Base-by-base conservation (phyloP, 1,139 yeast genomes). In the Geotrichum restrictum region DNA sequence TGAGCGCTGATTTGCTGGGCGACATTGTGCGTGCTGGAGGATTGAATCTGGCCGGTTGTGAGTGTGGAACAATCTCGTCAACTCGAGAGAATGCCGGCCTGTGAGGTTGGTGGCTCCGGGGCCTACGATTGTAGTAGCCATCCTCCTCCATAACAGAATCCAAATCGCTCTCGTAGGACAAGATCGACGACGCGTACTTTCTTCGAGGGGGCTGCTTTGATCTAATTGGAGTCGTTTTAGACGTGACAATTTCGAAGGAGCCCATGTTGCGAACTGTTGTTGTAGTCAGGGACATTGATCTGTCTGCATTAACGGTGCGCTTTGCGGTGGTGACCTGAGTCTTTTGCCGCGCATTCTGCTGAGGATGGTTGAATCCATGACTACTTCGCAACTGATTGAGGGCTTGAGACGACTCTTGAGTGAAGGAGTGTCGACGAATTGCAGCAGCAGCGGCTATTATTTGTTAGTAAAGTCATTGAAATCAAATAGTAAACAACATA, bases 271-370 rank as follows among this genome's bases (percentile, higher is more conserved):
- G 65, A 40, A 69, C 63, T 1, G 73, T 70, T 2, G 72, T 69
- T 14, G 71, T 69, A 6, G 74, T 70, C 27, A 70, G 57, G n/a
- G 72, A 68, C 63, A 69, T 60, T 4, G 73, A 65, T 22, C 73
- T 58, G 27, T 70, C 72, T 3, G 60, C 56, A 48, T 59, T 53
- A 45, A 63, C 61, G 14, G 59, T 54, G n/a, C 45, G 44, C 37
- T 51, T 44, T 16, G 51, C 48, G n/a, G 45, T 37, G 18, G 45
- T 45, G 24, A 24, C 14, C 29, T 42, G 42, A 6, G 49, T 32
- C 21, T 52, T 52, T 22, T 34, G 44, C n/a, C 33, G 32, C 14
- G n/a, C 21, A 13, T 34, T 39, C n/a, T n/a, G n/a, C n/a, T 2
- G 22, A 14, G 4, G 27, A 18, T 13, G 42, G 18, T 46, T 18